Evolutionary conservation across 2,329 filamentous ascomycete species (phyloP), one percentile per base, ranked within the genome.

Genomic region (Arthroderma sp.): DNA sequence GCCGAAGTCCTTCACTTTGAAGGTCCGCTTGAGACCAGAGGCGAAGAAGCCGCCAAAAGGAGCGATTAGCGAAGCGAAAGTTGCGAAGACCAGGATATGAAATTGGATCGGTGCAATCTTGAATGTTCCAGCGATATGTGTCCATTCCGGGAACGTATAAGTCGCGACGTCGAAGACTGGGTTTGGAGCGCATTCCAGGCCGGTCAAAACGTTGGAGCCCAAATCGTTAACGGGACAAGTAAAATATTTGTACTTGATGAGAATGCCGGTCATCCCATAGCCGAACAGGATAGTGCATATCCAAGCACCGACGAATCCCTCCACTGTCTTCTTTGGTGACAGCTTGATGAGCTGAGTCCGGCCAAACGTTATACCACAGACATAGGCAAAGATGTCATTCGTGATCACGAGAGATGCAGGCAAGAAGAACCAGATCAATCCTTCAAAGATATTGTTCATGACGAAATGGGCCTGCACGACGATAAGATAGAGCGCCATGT

Each of bases 1-100:
- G 54, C 91, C 91, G 68, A 98, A 98, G 69, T 98, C 91, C 74
- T 98, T 98, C 74, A 98, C 93, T 71, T 98, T 96, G 72, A 98
- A 98, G 3, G 89, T 95, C 29, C 91, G 85, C 76, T 98, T 98
- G 47, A 98, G 75, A 1, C 91, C 91, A 2, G 88, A 95, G 4
- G 91, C 91, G 62, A 98, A 98, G 75, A 98, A 98, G 29, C 91
- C 91, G 46, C 91, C 91, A 58, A 98, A 98, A 2, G 91, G 91
- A 6, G 91, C 91, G 56, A 98, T 94, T 33, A 98, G 75, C 3
- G 89, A 96, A 39, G 91, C 91, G 58, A 98, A 98, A 1, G 87
- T 87, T 10, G 86, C 86, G 57, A 96, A 82, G 43, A 86, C 75
- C 44, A 96, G 73, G 54, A 94, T 83, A 66, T 98, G 91, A 60